Conservation (phyloP, 2,329 filamentous ascomycete species). For the Epichloe bromicola region DNA sequence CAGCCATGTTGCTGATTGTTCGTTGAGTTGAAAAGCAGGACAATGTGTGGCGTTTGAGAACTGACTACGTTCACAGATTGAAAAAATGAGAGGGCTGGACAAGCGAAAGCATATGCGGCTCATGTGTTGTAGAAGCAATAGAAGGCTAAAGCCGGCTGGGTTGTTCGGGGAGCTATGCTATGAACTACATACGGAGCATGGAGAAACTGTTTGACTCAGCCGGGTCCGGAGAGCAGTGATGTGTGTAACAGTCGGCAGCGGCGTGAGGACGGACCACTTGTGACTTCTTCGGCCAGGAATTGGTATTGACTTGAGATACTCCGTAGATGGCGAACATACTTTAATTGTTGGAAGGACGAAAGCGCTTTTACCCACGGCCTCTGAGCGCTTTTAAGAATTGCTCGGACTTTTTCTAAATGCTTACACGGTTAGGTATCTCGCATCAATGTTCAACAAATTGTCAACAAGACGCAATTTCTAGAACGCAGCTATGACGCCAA, state of each 20-base stretch:
- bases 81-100: background rate
- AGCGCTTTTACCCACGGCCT: background rate
- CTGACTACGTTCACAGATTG: background rate
- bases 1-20: constrained; percentile 14
- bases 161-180: too few species aligned
- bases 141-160: background rate
- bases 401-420: background rate
- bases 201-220: background rate
- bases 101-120: background rate
- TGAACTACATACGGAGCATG: too few species aligned
- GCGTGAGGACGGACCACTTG: too few species aligned
- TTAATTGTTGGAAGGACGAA: background rate
- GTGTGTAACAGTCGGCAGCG: too few species aligned
- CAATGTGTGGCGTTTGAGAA: background rate
- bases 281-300: background rate
- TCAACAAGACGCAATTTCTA: background rate
- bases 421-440: too few species aligned
- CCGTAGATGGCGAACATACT: background rate
- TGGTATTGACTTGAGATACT: background rate
- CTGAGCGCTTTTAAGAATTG: background rate
- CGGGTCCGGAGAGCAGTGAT: too few species aligned
- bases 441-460: background rate
- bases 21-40: constrained; percentile 6
- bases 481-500: background rate
- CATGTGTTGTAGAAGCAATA: background rate